Base-by-base conservation (phyloP, 805 yeast species). In the Metschnikowia amazonensis region DNA sequence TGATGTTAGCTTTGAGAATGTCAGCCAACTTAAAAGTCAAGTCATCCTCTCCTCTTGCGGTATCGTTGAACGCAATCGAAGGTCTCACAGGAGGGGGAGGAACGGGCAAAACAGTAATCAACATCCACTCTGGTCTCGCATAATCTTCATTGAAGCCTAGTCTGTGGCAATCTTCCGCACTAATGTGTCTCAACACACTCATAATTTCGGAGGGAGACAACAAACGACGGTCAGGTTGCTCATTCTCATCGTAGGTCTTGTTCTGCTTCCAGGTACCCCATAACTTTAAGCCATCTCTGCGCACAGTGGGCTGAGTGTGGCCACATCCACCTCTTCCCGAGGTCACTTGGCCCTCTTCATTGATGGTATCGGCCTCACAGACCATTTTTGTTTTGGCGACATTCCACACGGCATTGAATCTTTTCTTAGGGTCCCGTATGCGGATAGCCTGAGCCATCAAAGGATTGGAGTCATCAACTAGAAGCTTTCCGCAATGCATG, bases 1-100 rank as follows among this genome's bases (percentile, higher is more conserved):
- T 92, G 43, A 90, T 90, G 62, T 92, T 94, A 3, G 99, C 98
- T 67, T 94, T 94, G 60, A 94, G 72, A 42, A 94, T 90, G 76
- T 94, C 99, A 7, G 98, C 97, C 54, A 94, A 76, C 69, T 94
- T 94, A 66, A 90, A 94, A 1, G 99, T 94, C 69, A 94, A 84
- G 76, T 94, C 99, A 80, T 94, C 99, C 67, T 94, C 99, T 57
- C 98, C 97, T 72, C 99, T 83, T 50, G 96, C 97, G 9, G 97
- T 88, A 64, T 94, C 99, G 56, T 94, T 94, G 60, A 94, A 90
- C 1, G 99, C 97, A 71, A 94, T 94, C 20, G 96, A 87, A 9
- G 99, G 99, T 67, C 99, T 84, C 28, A 94, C 99, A 29, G 97
- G 98, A 51, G 99, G 99, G 42, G 99, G 99, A 36, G 99, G 99